phyloP scores from a whole-genome alignment of 2,329 filamentous ascomycete genomes.

The Aureobasidium sp. region DNA sequence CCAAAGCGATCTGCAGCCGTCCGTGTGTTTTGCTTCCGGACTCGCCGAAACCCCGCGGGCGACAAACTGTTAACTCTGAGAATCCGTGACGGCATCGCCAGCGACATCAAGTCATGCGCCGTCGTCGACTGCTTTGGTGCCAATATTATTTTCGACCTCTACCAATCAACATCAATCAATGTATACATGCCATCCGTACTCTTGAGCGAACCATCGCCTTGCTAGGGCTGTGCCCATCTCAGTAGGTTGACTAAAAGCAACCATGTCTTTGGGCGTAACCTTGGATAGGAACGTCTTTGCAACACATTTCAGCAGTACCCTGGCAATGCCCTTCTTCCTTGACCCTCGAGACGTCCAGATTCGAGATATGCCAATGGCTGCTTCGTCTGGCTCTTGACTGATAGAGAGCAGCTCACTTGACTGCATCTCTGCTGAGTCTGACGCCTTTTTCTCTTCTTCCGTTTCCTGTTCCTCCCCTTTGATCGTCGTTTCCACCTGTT shows the following conservation, averaged over 20 bases:
- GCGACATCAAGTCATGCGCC: slow-evolving; percentile 2
- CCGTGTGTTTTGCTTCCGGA: neutral
- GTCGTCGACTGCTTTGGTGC: neutral
- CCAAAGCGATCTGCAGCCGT: neutral
- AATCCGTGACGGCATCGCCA: neutral
- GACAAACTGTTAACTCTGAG: neutral
- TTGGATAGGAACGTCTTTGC: slow-evolving; percentile 50
- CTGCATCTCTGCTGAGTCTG: neutral
- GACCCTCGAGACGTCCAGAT: slow-evolving; percentile 57
- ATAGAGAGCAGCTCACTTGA: slow-evolving; percentile 33
- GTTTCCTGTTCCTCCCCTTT: slow-evolving; percentile 10
- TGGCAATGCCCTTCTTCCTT: slow-evolving; percentile 52
- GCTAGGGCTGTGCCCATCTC: slow-evolving; percentile 53
- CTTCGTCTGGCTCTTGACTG: slow-evolving; percentile 37
- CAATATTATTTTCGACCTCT: neutral
- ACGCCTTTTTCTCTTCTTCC: neutral
- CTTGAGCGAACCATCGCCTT: slow-evolving; percentile 49
- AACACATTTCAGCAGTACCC: slow-evolving; percentile 50
- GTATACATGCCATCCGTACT: slow-evolving; percentile 55
- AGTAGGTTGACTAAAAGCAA: slow-evolving; percentile 62
- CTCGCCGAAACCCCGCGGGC: neutral
- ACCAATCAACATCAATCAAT: slow-evolving; percentile 34
- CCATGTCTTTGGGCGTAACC: slow-evolving; percentile 45
- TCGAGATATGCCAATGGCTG: slow-evolving; percentile 55
- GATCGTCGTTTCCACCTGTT: neutral